Base-by-base conservation (phyloP, 768 basidiomycete species). In the Hydnomerulius pinastri region DNA sequence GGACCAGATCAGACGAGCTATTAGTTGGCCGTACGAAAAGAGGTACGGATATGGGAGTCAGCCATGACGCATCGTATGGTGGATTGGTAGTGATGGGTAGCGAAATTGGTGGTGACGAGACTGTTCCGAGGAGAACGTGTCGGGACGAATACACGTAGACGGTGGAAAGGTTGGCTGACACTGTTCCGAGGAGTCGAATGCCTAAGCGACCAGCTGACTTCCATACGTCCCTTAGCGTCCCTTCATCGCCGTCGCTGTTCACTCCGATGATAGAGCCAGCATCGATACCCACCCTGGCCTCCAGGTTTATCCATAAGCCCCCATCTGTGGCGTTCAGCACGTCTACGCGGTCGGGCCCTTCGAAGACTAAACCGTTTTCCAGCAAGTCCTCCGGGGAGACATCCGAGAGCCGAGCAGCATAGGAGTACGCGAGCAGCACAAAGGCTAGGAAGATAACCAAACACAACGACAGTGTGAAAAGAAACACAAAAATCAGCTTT, bases 151-250 rank as follows among this genome's bases (percentile, higher is more conserved):
- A 66, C 2, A 90, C 61, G 25, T 72, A 62, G 51, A 87, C 73
- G 3, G 74, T 76, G 39, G 74, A 77, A 46, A 85, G 66, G 46
- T 76, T 69, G 35, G 86, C 74, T 4, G 87, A 77, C 11, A 87
- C 78, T 12, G 68, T 72, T 53, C 80, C 78, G 45, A 92, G 57
- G 11, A 63, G 68, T 28, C 73, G 73, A 25, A 91, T 76, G 5
- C 86, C 80, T 78, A 86, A 84, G 28, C 86, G 75, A 3, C 87
- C 89, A 15, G 90, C 50, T 2, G 77, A 71, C 66, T 86, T 90
- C 83, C 84, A 86, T 25, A 81, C 50, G 38, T 67, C 67, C n/a
- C 61, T 54, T 39, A 82, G 51, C 6, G 81, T 32, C 25, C 72
- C 71, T 48, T 87, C 73, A 7, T 73, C 69, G 8, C 67, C 58